Percentiles rank a stretch among this genome's conserved stretches.
Conservation (phyloP, 306 rosid species). For the Cucurbita pepo region DNA sequence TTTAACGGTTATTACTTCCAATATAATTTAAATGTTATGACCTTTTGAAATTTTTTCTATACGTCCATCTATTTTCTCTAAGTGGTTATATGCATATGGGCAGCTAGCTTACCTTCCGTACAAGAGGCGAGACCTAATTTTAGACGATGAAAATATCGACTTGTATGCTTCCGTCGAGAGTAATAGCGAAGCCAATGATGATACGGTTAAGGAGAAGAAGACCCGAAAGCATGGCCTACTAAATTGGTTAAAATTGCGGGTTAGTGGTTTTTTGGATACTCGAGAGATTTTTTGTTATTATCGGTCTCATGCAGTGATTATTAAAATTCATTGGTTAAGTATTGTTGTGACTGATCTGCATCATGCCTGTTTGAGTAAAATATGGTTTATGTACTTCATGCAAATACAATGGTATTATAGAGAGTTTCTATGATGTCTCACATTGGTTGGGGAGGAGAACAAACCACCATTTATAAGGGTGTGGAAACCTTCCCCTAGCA, state of each 20-base stretch:
- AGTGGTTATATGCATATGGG: slow-evolving; percentile 14
- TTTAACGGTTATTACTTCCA: background rate
- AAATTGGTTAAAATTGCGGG: slow-evolving; percentile 89
- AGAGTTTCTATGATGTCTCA: background rate
- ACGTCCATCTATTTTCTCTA: slow-evolving; percentile 1
- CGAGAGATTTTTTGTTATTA: background rate
- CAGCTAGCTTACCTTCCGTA: slow-evolving; percentile 95
- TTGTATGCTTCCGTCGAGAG: slow-evolving; percentile 61
- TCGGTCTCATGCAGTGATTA: background rate
- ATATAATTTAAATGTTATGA: background rate
- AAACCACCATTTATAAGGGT: too few relatives aligned
- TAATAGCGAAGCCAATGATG: slow-evolving; percentile 41
- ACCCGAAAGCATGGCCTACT: slow-evolving; percentile 78
- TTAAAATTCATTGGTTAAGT: background rate
- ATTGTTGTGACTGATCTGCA: background rate
- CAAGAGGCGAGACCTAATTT: slow-evolving; percentile 78
- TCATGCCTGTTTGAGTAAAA: background rate
- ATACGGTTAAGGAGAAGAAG: slow-evolving; percentile 66
- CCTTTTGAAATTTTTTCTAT: background rate
- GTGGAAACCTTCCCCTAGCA: too few relatives aligned
- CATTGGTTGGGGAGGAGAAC: too few relatives aligned
- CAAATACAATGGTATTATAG: background rate
- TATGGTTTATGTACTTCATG: background rate
- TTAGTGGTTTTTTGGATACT: slow-evolving; percentile 21
- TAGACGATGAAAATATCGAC: slow-evolving; percentile 81